Conservation (phyloP, 176 grass and related monocot genomes). For the Eleusine coracana region DNA sequence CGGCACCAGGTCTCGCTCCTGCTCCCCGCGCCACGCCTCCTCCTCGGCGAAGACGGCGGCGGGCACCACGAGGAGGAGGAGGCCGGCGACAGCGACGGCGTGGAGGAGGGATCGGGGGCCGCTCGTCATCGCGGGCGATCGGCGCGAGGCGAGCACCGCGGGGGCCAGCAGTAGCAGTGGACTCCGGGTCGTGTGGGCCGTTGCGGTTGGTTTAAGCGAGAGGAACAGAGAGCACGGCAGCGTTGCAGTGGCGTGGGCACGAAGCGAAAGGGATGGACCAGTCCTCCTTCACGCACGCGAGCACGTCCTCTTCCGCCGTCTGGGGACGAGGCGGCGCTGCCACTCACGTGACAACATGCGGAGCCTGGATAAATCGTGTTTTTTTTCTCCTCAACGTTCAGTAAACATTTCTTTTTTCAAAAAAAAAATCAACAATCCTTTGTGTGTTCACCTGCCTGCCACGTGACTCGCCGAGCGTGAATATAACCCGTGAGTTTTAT, state of each 20-base stretch:
- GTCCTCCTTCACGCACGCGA: no score
- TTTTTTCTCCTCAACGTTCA: background rate
- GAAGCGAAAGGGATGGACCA: no score
- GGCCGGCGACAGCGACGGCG: background rate
- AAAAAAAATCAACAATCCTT: background rate
- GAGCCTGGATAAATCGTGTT: background rate
- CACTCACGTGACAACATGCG: no score
- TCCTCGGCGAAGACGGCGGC: background rate
- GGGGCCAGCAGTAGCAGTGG: background rate
- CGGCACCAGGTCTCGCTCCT: constrained; percentile 63
- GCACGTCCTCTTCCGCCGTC: no score
- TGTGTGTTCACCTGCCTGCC: background rate
- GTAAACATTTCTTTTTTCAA: background rate
- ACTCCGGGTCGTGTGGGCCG: background rate
- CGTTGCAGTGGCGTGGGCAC: background rate
- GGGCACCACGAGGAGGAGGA: background rate
- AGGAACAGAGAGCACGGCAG: background rate
- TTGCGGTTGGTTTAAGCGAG: background rate
- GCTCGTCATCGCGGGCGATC: constrained; percentile 19
- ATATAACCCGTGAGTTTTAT: background rate
- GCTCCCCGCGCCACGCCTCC: constrained; percentile 39
- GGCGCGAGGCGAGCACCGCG: background rate
- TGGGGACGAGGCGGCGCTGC: no score
- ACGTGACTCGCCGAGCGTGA: background rate
- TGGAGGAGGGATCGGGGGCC: background rate